Evolutionary conservation across 495 filamentous ascomycete species (phyloP).

Genomic region (Lophium mytilinum): DNA sequence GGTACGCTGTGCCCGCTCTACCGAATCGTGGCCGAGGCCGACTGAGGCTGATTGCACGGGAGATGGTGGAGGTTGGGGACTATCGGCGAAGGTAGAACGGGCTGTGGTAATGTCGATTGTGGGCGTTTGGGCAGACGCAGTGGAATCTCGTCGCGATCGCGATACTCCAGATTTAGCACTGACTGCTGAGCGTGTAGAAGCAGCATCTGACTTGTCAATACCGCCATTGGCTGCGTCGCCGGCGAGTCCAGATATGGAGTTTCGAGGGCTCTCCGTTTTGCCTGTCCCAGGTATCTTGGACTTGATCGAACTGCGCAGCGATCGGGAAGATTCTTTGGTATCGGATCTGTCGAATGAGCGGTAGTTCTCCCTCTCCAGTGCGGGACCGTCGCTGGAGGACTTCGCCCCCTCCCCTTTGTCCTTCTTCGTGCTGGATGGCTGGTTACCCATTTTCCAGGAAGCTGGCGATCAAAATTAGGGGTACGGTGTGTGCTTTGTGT

Average conservation of each 20-base stretch:
- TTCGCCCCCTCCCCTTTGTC: constrained; percentile 24
- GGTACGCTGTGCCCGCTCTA: constrained; percentile 69
- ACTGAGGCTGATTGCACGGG: constrained; percentile 75
- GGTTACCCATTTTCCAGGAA: constrained; percentile 71
- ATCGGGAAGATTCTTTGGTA: constrained; percentile 88
- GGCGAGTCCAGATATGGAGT: constrained; percentile 55
- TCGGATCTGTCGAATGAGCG: constrained; percentile 90
- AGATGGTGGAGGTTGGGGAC: constrained; percentile 75
- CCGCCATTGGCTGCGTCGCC: constrained; percentile 40
- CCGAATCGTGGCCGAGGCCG: constrained; percentile 66
- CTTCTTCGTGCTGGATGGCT: constrained; percentile 60
- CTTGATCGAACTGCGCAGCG: constrained; percentile 62
- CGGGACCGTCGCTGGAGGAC: constrained; percentile 36
- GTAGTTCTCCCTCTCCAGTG: constrained; percentile 56
- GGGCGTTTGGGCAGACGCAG: constrained; percentile 29
- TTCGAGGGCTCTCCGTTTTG: constrained; percentile 75
- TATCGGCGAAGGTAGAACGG: constrained; percentile 38
- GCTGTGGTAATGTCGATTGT: constrained; percentile 26
- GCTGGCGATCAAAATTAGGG: neutral
- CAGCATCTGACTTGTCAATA: constrained; percentile 64
- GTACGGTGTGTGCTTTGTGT: neutral
- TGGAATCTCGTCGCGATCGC: constrained; percentile 31
- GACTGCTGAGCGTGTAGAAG: constrained; percentile 59
- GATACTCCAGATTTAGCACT: constrained; percentile 45
- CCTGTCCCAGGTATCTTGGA: constrained; percentile 65